Evolutionary conservation across 1,284 basidiomycete genomes (phyloP), one percentile per base, ranked within the genome.

Genomic region (Retiboletus flavoniger): DNA sequence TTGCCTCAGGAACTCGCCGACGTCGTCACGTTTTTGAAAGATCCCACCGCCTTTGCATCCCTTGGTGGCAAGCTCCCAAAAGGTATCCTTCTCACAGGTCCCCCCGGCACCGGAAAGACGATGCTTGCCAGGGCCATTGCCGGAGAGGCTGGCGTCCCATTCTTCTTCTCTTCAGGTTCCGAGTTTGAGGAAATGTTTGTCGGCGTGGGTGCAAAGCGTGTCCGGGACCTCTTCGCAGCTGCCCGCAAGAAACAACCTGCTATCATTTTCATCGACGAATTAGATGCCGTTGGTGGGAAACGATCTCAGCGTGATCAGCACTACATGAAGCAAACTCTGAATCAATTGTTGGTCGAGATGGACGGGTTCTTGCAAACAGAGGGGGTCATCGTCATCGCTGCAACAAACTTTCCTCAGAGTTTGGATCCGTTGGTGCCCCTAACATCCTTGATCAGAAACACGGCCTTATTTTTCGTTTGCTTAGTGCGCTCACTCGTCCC

Each of bases 171-270:
- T 42, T 91, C 89, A 42, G 89, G 90, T 14, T 95, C 94, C 45
- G 94, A 97, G 67, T 98, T 99, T 61, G 97, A 99, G 70, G 96
- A 99, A 71, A 96, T 98, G 87, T 95, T 93, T 69, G 95, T 97
- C 51, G 94, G 94, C 54, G 93, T 96, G 45, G 94, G 94, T 55
- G 96, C 97, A 31, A 96, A 97, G 72, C 88, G 97, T 28, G 93
- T 99, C 31, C 85, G 97, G 36, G 97, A 99, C 61, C 84, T 99
- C 8, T 99, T 99, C 66, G 89, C 91, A 24, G 87, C 94, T 10
- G 97, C 97, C 17, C 85, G 95, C 56, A 96, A 97, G 74, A 93
- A 94, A 69, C 85, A 96, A 55, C 96, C 97, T 3, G 92, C 87
- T 50, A 96, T 96, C 70, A 93, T 96, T 59, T 96, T 96, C 72